Percentiles rank a stretch among this genome's conserved stretches.
These are phyloP conservation scores for Musa acuminata DNA, from an alignment of 176 grass and related monocot species.

Conservation along the genomic window DNA sequence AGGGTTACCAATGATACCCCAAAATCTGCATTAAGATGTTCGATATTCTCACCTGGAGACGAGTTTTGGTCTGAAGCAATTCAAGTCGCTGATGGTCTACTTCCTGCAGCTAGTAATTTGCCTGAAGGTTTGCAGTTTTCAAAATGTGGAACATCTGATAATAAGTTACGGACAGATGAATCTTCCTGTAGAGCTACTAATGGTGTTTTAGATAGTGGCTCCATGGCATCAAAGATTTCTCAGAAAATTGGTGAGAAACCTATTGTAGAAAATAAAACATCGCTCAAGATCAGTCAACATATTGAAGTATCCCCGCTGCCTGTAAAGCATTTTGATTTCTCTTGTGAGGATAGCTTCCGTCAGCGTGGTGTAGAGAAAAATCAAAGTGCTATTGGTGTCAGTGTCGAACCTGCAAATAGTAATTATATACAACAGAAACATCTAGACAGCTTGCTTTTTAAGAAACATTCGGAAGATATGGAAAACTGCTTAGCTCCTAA, in stretches of 20 bases:
- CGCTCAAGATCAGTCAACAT: constrained; percentile 18
- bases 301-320: constrained; percentile 51
- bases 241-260: constrained; percentile 41
- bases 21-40: constrained; percentile 45
- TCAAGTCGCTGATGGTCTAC: constrained; percentile 52
- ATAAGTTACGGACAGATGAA: constrained; percentile 42
- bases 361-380: constrained; percentile 25
- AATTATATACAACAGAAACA: constrained; percentile 3
- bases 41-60: constrained; percentile 70
- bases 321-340: constrained; percentile 86
- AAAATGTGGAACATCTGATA: constrained; percentile 16
- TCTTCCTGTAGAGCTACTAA: constrained; percentile 52
- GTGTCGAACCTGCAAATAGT: constrained; percentile 6
- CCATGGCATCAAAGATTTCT: constrained; percentile 32
- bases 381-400: constrained; percentile 13
- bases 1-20: constrained; percentile 35
- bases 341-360: constrained; percentile 50
- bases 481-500: constrained; percentile 16
- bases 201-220: constrained; percentile 27
- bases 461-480: constrained; percentile 21
- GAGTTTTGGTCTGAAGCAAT: constrained; percentile 95
- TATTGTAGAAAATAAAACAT: constrained; percentile 20
- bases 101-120: constrained; percentile 34
- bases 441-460: constrained; percentile 11
- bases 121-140: background rate